Base-by-base conservation (phyloP, 2,329 filamentous ascomycete genomes). In the Aspergillus viridinutans region DNA sequence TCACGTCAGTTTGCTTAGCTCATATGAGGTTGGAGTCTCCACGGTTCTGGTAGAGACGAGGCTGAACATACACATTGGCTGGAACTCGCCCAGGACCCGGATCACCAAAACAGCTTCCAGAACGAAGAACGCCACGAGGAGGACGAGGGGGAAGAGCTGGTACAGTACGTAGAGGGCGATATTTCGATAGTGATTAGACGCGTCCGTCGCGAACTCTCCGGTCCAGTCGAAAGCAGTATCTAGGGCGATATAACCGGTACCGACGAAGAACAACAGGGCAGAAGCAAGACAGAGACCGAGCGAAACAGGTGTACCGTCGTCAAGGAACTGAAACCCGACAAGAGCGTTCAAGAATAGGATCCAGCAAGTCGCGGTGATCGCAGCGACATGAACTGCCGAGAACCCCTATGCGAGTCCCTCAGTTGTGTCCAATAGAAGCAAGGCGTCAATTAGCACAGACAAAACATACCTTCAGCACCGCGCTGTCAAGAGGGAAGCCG, bases 111-210 rank as follows among this genome's bases (percentile, higher is more conserved):
- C 81, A 0, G 88, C 76, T 74, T 97, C 93, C 43, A 97, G 82
- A 23, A 92, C 76, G 75, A 91, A 96, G 79, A 90, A 99, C 53
- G 88, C 82, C 59, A 92, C 86, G n/a, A 97, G 80, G 77, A 96
- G 96, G 49, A 97, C 78, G 57, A 99, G 82, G 1, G 94, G 94
- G 9, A 88, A 85, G 10, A 99, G 85, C 73, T 96, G 91, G 71
- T 97, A 99, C 8, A 97, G 82, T 12, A 96, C 91, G 72, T 99
- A 99, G 49, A 99, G 86, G 14, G 90, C 89, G 67, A 96, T 90
- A 62, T 90, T 86, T 61, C 87, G 85, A 74, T 90, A 86, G 1
- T 79, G 71, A 0, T 75, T 66, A 25, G 80, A 77, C 59, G 79
- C 67, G 49, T 85, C 89, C 32, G 77, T 76, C 60, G 88, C 75